These are phyloP conservation scores for Cotoneaster glaucophyllus DNA, from an alignment of 306 rosid genomes.

Conservation along the genomic window DNA sequence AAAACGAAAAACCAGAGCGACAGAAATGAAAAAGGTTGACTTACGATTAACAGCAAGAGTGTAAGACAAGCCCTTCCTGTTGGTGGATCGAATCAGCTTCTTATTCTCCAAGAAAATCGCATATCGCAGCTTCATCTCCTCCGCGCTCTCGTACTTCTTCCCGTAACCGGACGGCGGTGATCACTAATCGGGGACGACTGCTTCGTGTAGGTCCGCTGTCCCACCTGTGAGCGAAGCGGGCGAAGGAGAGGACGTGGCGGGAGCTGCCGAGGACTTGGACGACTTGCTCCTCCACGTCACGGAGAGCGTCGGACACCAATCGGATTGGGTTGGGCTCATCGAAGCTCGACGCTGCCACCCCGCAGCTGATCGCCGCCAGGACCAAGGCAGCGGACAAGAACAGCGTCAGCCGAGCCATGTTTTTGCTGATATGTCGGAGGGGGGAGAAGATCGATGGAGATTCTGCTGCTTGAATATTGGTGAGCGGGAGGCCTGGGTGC, in stretches of 20 bases:
- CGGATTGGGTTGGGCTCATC: constrained; percentile 73
- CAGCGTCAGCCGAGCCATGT: constrained; percentile 47
- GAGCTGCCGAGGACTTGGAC: constrained; percentile 51
- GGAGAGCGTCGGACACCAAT: constrained; percentile 47
- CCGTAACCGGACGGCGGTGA: constrained; percentile 14
- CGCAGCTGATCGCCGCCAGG: constrained; percentile 22
- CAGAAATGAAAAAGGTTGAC: not conserved
- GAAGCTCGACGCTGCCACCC: constrained; percentile 45
- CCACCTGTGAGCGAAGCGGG: constrained; percentile 70
- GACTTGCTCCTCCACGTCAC: constrained; percentile 41
- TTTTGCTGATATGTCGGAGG: not conserved
- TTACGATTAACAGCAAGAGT: constrained; percentile 73
- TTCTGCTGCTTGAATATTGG: not conserved
- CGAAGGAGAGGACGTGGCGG: constrained; percentile 54
- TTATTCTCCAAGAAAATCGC: constrained; percentile 59
- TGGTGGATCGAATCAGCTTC: constrained; percentile 57
- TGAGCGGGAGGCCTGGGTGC: not conserved
- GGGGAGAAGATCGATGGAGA: not conserved
- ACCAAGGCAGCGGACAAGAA: constrained; percentile 26
- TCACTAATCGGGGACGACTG: not conserved
- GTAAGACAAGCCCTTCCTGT: constrained; percentile 51
- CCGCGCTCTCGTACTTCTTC: constrained; percentile 55
- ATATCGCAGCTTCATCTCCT: constrained; percentile 64
- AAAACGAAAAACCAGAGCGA: not conserved
- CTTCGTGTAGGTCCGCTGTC: not conserved